phyloP scores from a whole-genome alignment of 1,284 basidiomycete genomes.

The Ganoderma boninense region DNA sequence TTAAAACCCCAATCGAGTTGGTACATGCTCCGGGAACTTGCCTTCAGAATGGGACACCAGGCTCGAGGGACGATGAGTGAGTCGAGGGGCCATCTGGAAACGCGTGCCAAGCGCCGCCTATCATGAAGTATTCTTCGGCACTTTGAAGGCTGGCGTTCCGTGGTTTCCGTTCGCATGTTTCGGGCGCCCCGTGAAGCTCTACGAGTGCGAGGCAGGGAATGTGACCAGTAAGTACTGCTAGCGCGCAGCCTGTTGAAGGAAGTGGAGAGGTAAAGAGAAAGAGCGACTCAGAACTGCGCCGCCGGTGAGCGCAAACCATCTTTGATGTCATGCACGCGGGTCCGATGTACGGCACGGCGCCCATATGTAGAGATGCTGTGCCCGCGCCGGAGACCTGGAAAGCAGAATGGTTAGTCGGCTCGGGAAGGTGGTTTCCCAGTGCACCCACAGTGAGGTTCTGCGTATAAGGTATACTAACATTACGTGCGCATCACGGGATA shows the following conservation, averaged over 20 bases:
- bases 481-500: constrained; percentile 18
- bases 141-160: background rate
- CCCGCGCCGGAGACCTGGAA: background rate
- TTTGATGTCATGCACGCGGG: background rate
- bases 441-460: background rate
- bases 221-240: too few species aligned
- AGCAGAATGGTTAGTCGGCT: background rate
- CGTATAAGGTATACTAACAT: constrained; percentile 19
- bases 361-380: background rate
- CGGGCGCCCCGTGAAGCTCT: background rate
- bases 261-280: background rate
- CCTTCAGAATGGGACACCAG: too few species aligned
- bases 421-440: background rate
- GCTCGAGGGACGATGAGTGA: too few species aligned
- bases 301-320: background rate
- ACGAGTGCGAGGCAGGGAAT: background rate
- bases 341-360: background rate
- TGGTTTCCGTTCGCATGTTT: background rate
- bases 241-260: too few species aligned
- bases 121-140: background rate
- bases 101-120: background rate
- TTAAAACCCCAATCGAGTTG: too few species aligned
- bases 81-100: background rate
- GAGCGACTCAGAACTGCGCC: background rate
- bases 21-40: too few species aligned